A percentile compares a stretch with the other conserved stretches of the same genome.
phyloP scores from a whole-genome alignment of 257 asterid species.

The Schizonepeta tenuifolia region DNA sequence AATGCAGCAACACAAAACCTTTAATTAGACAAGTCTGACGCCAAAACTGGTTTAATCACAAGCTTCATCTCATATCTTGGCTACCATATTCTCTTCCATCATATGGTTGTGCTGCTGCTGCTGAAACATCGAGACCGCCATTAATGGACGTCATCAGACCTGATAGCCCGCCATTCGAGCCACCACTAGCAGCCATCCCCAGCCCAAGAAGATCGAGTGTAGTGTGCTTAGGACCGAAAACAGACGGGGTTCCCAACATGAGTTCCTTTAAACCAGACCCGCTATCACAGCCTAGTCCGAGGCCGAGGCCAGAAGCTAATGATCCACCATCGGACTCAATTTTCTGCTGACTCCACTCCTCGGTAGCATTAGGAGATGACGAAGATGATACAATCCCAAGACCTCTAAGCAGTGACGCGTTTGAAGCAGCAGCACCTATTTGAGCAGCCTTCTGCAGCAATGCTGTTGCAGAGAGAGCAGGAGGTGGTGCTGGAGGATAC shows the following conservation, averaged over 20 bases:
- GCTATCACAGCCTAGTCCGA: conserved; percentile 63
- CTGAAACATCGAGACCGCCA: conserved; percentile 54
- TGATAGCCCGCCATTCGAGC: conserved; percentile 57
- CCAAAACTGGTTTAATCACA: neutral
- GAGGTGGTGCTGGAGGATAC: conserved; percentile 61
- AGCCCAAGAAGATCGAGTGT: conserved; percentile 89
- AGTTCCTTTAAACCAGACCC: conserved; percentile 77
- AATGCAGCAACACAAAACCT: conserved; percentile 10
- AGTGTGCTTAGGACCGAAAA: conserved; percentile 76
- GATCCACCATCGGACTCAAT: conserved; percentile 50
- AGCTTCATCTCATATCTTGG: conserved; percentile 49
- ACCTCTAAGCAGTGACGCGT: conserved; percentile 67
- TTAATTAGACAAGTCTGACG: neutral
- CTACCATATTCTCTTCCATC: conserved; percentile 53
- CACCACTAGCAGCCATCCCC: conserved; percentile 81
- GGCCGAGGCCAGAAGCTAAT: conserved; percentile 62
- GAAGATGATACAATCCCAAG: conserved; percentile 66
- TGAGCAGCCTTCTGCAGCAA: conserved; percentile 90
- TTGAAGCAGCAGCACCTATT: conserved; percentile 70
- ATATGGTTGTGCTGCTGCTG: conserved; percentile 35
- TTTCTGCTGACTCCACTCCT: conserved; percentile 35
- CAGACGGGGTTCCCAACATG: conserved; percentile 80
- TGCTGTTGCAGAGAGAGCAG: conserved; percentile 87
- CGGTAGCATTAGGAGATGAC: conserved; percentile 31
- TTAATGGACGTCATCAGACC: conserved; percentile 69